Evolutionary conservation across 176 grass and related monocot species (phyloP).

Genomic region (Poa annua): DNA sequence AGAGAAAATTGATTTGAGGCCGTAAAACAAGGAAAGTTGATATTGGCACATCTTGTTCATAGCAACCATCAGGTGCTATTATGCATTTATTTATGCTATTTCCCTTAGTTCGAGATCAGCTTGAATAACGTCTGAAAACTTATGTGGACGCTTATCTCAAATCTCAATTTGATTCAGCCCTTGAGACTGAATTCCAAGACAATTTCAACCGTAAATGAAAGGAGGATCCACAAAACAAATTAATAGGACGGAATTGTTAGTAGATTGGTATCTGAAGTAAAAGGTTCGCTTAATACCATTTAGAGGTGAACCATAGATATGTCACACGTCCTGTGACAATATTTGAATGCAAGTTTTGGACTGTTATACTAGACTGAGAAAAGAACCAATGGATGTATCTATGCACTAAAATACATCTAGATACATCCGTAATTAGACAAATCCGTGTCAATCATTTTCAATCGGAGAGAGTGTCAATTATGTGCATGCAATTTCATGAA

Average conservation of each 20-base stretch:
- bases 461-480: background rate
- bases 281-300: background rate
- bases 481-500: slow-evolving; percentile 23
- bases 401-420: no score
- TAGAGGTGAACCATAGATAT: slow-evolving; percentile 7
- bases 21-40: background rate
- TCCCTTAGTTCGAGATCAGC: slow-evolving; percentile 1
- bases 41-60: slow-evolving; percentile 26
- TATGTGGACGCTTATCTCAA: background rate
- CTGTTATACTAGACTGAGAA: background rate
- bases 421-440: no score
- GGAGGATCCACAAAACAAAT: background rate
- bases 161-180: slow-evolving; percentile 19
- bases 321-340: background rate
- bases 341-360: background rate
- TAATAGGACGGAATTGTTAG: background rate
- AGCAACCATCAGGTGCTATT: background rate
- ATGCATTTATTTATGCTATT: no score
- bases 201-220: background rate
- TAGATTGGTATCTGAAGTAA: slow-evolving; percentile 19
- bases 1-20: background rate
- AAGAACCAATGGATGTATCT: background rate
- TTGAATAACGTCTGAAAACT: background rate
- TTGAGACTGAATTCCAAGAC: background rate
- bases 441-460: no score